Evolutionary conservation across 1,284 basidiomycete genomes (phyloP), one percentile per base, ranked within the genome.

Genomic region (Heterobasidion parviporum): DNA sequence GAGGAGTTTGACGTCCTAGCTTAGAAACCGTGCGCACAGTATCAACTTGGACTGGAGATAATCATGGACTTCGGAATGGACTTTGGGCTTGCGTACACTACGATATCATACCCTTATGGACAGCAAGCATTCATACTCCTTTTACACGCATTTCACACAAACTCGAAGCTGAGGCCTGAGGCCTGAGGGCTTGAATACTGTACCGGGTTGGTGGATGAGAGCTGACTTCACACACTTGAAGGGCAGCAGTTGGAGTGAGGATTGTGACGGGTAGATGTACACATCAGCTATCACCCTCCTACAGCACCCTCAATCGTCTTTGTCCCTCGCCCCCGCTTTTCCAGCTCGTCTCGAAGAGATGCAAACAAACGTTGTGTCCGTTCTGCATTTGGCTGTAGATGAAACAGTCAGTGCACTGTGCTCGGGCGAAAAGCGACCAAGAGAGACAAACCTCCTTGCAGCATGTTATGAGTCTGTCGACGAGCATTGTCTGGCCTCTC

Each of bases 381-480:
- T 63, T 90, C 89, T 44, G 85, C 82, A 62, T 86, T 87, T 36
- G 89, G 87, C 85, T 91, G 72, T 63, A 48, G 46, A 18, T 43
- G 53, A 8, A 57, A 16, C 44, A 44, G 36, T 18, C 43, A 15
- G 14, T 55, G 50, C 36, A 52, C 43, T 26, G 33, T 10, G 49
- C 50, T 36, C 8, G n/a, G n/a, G 35, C 41, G 12, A 52, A 38
- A 46, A 53, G 3, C 49, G 33, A 15, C 2, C 8, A 3, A 53
- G 49, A 51, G 49, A 58, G 49, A 63, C 81, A 67, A 62, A 89
- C 88, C 81, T 91, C 89, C 74, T 89, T 87, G 74, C 87, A 91
- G 64, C 87, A 91, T 34, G 83, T 77, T 63, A 89, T 83, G 53
- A 91, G 73, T 63, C 87, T 89, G 70, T 89, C 88, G 56, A 90